These are phyloP conservation scores for Calonectria fujianensis DNA, from an alignment of 2,329 filamentous ascomycete species.

Conservation along the genomic window DNA sequence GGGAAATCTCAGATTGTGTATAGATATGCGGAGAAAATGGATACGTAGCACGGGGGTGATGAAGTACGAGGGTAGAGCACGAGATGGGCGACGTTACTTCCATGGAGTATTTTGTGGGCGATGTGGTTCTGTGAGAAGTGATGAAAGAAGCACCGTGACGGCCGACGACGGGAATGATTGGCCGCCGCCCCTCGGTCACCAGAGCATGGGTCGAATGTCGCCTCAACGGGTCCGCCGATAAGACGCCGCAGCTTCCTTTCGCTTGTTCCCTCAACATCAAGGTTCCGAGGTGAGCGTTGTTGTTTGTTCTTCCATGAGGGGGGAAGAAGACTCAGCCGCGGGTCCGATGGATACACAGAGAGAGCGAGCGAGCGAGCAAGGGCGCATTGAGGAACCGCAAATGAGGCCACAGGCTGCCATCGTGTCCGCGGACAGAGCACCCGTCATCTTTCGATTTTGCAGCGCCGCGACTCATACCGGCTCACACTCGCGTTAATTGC, in stretches of 20 bases:
- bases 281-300: not conserved
- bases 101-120: constrained; percentile 9
- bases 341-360: not conserved
- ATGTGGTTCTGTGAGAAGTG: constrained; percentile 20
- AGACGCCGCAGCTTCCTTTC: not conserved
- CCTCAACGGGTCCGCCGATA: constrained; percentile 16
- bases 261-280: not conserved
- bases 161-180: not conserved
- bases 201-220: constrained; percentile 18
- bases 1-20: constrained; percentile 1
- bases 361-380: not conserved
- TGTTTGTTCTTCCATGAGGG: not conserved
- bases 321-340: constrained; percentile 18
- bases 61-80: not conserved
- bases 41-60: not conserved
- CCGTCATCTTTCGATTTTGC: not conserved
- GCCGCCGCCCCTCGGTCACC: constrained; percentile 8
- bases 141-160: not conserved
- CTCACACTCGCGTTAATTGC: constrained; percentile 14
- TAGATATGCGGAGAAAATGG: constrained; percentile 19
- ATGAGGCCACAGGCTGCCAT: not conserved
- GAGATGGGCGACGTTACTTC: not conserved
- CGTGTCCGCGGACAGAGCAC: no score
- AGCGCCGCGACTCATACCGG: not conserved
- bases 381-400: not conserved